phyloP scores from a whole-genome alignment of 1,139 yeast species.

The Geotrichum fermentans region DNA sequence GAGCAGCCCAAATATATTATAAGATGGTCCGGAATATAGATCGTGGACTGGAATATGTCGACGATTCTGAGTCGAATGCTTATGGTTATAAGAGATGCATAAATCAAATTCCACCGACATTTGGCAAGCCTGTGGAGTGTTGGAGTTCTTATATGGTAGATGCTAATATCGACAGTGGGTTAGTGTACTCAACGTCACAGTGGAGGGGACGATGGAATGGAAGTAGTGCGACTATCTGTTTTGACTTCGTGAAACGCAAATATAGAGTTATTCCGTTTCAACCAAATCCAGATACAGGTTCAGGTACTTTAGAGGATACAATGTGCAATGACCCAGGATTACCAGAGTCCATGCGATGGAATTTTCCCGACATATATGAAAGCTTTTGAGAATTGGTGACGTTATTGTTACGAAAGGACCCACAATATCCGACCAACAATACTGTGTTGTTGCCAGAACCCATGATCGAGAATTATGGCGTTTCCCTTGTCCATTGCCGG shows the following conservation, averaged over 20 bases:
- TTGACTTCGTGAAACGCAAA: slow-evolving; percentile 7
- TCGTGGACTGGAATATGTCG: slow-evolving; percentile 1
- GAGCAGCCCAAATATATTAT: slow-evolving; percentile 3
- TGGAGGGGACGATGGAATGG: slow-evolving; percentile 3
- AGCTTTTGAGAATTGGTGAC: slow-evolving; percentile 3
- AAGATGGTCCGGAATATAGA: neutral
- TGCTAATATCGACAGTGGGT: slow-evolving; percentile 6
- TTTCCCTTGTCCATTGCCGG: slow-evolving; percentile 1
- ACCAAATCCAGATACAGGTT: too few relatives aligned
- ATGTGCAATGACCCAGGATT: slow-evolving; percentile 9
- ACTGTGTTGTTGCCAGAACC: slow-evolving; percentile 8
- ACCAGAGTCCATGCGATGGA: slow-evolving; percentile 1
- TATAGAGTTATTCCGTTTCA: slow-evolving; percentile 11
- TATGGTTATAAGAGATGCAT: neutral
- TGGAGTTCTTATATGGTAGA: slow-evolving; percentile 4
- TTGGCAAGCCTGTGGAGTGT: slow-evolving; percentile 7
- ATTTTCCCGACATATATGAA: slow-evolving; percentile 7
- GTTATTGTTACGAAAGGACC: slow-evolving; percentile 9
- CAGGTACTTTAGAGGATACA: slow-evolving; percentile 2
- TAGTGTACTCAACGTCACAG: slow-evolving; percentile 5
- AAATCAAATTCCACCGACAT: slow-evolving; percentile 11
- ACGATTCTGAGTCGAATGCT: neutral
- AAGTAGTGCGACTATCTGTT: slow-evolving; percentile 4
- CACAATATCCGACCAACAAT: slow-evolving; percentile 1
- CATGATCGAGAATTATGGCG: slow-evolving; percentile 7